Base-by-base conservation (phyloP, 306 rosid species). In the Purshia tridentata region DNA sequence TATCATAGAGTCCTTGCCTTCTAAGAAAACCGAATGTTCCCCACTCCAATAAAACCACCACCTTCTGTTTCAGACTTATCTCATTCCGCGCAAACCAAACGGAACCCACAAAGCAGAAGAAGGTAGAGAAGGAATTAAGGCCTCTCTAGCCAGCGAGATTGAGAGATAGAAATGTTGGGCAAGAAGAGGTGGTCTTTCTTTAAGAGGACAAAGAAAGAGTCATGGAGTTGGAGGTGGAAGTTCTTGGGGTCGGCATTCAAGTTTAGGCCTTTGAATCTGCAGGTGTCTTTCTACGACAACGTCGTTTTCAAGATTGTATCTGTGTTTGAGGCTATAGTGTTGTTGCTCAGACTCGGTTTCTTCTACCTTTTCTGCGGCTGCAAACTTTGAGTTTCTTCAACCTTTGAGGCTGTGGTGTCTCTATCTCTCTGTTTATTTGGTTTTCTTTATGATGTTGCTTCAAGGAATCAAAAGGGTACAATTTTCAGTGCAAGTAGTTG, bases 331-430 rank as follows among this genome's bases (percentile, higher is more conserved):
- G 89, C 91, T 4, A 42, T 90, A 9, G 61, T 85, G 4, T 76
- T 92, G 65, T 78, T 84, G 15, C 40, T 71, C 67, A 8, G 62
- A 0, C 75, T 86, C 57, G 75, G 69, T 29, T 80, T 88, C 56
- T 92, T 92, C 81, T 90, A 86, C 61, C 85, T 88, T 20, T 84
- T 74, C 15, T 92, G 90, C 45, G 96, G 96, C 35, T 92, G 96
- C 83, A 78, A 72, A 44, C 84, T 91, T 41, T 88, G 78, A 72
- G 41, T 7, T 39, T 55, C 67, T 45, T 52, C 11, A 49, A 60
- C 11, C 35, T 49, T 50, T 54, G 16, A 64, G 51, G 16, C n/a
- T 19, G 41, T 47, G 53, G 46, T 45, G 54, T 6, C 16, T 9
- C 9, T 23, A 7, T 53, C 16, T 65, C 13, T 74, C 39, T 65